Percentiles rank a stretch among this genome's conserved stretches.
Conservation (phyloP, 805 yeast species). For the Candida hungchunana region DNA sequence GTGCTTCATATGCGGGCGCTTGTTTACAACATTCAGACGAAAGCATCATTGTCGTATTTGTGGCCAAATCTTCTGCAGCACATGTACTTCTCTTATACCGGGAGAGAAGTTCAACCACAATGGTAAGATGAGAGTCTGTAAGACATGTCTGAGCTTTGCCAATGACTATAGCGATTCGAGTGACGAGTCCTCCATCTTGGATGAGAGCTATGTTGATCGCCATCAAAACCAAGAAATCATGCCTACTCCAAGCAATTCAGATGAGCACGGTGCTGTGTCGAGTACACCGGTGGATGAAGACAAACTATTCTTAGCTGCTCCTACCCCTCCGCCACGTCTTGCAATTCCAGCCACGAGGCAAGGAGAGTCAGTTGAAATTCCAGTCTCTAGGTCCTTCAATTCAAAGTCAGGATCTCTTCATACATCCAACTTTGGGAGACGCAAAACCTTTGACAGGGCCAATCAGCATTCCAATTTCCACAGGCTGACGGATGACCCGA, state of each 20-base stretch:
- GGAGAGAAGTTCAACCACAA: constrained; percentile 59
- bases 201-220: constrained; percentile 28
- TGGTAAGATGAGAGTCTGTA: constrained; percentile 75
- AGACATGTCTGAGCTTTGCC: constrained; percentile 58
- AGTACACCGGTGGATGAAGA: constrained; percentile 20
- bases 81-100: constrained; percentile 69
- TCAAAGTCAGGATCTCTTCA: constrained; percentile 25
- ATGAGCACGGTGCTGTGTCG: constrained; percentile 17
- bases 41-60: constrained; percentile 95
- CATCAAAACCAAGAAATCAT: constrained; percentile 17
- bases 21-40: constrained; percentile 81
- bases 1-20: constrained; percentile 77
- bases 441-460: constrained; percentile 19
- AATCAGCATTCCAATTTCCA: constrained; percentile 13
- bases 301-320: constrained; percentile 31
- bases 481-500: constrained; percentile 9
- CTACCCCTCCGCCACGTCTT: constrained; percentile 63
- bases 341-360: constrained; percentile 78
- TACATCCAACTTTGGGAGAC: constrained; percentile 24
- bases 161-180: constrained; percentile 71
- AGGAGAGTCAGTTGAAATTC: constrained; percentile 77
- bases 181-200: constrained; percentile 50
- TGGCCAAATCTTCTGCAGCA: constrained; percentile 89
- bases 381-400: constrained; percentile 30
- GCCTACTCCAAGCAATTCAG: constrained; percentile 8